Base-by-base conservation (phyloP, 2,329 filamentous ascomycete species). In the Tolypocladium ovalisporum region DNA sequence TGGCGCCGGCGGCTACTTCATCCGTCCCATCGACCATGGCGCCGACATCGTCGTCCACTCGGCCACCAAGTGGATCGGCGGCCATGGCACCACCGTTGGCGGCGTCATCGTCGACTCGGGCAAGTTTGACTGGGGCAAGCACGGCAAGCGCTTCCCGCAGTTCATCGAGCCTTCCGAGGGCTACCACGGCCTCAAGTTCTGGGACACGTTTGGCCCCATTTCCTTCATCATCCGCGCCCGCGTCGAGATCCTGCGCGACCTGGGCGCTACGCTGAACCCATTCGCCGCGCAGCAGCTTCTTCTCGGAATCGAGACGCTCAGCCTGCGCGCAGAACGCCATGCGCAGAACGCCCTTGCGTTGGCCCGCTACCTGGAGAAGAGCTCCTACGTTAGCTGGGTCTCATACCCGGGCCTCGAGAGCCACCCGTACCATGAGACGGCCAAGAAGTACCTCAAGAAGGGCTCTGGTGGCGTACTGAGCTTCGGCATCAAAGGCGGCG, bases 31-130 rank as follows among this genome's bases (percentile, higher is more conserved):
- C 66, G 86, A 92, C 29, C 88, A 96, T 72, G 92, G 92, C 57
- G 92, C 89, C 62, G 92, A 97, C 69, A 96, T 97, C 60, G 87
- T 97, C 55, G 89, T 96, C 29, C 91, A 97, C 79, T 94, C 89
- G 42, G 91, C 91, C 13, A 96, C 92, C 58, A 97, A 97, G 75
- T 97, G 92, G 92, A 97, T 97, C 61, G 92, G 92, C 58, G 92
- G 92, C 47, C 93, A 97, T 73, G 93, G 92, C 60, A 96, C 92
- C 44, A 96, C 92, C 32, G 89, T 97, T 63, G 92, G 82, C 58
- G 92, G 92, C 60, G 82, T 96, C 49, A 82, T 97, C 37, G 79
- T 97, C 62, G 92, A 97, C 76, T 84, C 86, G 63, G 92, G 92
- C 66, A 94, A 90, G 71, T 97, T 97, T 70, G 88, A 96, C 78